phyloP scores from a whole-genome alignment of 2,329 filamentous ascomycete genomes.

The Penicillium sp. region DNA sequence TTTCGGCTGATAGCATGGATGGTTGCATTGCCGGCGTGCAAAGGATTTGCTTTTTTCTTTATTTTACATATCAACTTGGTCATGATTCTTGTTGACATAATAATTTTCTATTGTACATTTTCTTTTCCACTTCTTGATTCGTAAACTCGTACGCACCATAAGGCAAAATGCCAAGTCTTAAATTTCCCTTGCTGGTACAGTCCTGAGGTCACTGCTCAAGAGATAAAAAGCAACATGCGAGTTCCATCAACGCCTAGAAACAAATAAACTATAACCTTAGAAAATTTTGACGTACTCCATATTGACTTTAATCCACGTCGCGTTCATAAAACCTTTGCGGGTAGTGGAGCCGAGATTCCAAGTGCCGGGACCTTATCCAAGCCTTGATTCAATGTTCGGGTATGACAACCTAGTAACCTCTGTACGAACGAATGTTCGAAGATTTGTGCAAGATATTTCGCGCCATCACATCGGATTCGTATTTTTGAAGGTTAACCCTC shows the following conservation, averaged over 20 bases:
- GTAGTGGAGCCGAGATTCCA: neutral
- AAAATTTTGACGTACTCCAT: no score
- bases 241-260: no score
- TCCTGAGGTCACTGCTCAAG: no score
- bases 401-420: neutral
- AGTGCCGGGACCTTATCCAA: neutral
- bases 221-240: no score
- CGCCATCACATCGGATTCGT: neutral
- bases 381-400: neutral
- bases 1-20: neutral
- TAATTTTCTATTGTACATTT: neutral
- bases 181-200: no score
- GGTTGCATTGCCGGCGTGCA: conserved; percentile 4
- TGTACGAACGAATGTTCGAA: neutral
- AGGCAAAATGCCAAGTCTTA: no score
- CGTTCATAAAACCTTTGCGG: neutral
- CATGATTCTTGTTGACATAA: neutral
- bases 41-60: neutral
- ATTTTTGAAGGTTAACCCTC: neutral
- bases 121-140: neutral
- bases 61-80: neutral
- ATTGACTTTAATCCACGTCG: neutral
- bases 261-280: no score
- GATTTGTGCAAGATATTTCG: neutral
- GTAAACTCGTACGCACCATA: no score